Conservation (phyloP, 306 rosid species). For the Pterocarpus santalinus region DNA sequence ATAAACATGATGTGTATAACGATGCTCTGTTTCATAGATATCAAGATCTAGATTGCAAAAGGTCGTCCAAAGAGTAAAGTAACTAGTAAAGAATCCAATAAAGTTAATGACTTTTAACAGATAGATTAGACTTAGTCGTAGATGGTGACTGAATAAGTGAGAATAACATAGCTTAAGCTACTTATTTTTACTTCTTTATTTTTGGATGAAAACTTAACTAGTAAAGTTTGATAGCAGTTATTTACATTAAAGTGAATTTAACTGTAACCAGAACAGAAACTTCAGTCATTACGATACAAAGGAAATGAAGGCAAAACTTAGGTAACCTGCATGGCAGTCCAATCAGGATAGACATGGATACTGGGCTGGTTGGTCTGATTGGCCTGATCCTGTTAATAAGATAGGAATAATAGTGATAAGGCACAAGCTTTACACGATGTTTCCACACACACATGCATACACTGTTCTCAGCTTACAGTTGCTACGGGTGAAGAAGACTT, state of each 20-base stretch:
- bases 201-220: not conserved
- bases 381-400: constrained; percentile 68
- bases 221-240: not conserved
- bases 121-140: not conserved
- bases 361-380: constrained; percentile 62
- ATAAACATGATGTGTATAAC: too few relatives aligned
- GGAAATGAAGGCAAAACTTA: constrained; percentile 26
- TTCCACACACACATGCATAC: constrained; percentile 2
- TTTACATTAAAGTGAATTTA: constrained; percentile 3
- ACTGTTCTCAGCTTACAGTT: constrained; percentile 62
- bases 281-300: constrained; percentile 10
- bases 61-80: too few relatives aligned
- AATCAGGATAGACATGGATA: constrained; percentile 84
- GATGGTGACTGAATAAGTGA: not conserved
- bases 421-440: constrained; percentile 14
- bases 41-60: too few relatives aligned
- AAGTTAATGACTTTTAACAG: not conserved
- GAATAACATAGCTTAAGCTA: not conserved
- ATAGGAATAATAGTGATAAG: constrained; percentile 29
- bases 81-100: too few relatives aligned
- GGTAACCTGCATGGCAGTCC: constrained; percentile 98
- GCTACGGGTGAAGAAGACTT: constrained; percentile 73
- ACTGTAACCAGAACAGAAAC: not conserved
- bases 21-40: too few relatives aligned
- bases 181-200: not conserved